phyloP scores from a whole-genome alignment of 2,329 filamentous ascomycete species.

The Lachnellula occidentalis region DNA sequence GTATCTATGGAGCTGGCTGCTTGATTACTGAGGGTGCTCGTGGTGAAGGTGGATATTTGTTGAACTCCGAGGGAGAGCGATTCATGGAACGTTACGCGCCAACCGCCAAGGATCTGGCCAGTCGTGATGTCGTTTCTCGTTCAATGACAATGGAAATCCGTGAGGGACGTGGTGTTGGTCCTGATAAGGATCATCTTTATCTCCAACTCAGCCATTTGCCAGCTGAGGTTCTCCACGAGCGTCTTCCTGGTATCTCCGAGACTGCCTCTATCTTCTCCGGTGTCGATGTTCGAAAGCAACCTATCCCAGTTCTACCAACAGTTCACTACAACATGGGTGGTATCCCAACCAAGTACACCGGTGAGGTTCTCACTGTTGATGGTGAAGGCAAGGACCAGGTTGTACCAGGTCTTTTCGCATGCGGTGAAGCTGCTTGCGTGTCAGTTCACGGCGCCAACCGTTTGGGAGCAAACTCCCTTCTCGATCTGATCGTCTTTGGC shows the following conservation, averaged over 20 bases:
- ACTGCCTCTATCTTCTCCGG: slow-evolving; percentile 95
- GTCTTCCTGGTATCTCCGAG: slow-evolving; percentile 97
- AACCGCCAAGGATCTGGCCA: slow-evolving; percentile 95
- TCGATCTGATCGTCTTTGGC: slow-evolving; percentile 96
- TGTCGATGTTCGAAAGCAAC: slow-evolving; percentile 95
- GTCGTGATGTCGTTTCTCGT: slow-evolving; percentile 91
- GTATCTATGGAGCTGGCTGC: slow-evolving; percentile 97
- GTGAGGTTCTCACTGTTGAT: slow-evolving; percentile 88
- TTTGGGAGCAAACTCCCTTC: slow-evolving; percentile 94
- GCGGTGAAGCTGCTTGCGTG: slow-evolving; percentile 94
- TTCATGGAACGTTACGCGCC: slow-evolving; percentile 99
- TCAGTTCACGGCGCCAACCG: slow-evolving; percentile 98
- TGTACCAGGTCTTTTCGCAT: slow-evolving; percentile 91
- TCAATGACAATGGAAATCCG: slow-evolving; percentile 99
- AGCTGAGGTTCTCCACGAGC: slow-evolving; percentile 85
- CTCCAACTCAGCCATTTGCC: slow-evolving; percentile 95
- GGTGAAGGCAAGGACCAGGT: slow-evolving; percentile 83
- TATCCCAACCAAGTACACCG: slow-evolving; percentile 95
- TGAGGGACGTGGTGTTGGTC: slow-evolving; percentile 91
- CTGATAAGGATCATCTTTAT: slow-evolving; percentile 98
- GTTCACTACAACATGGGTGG: slow-evolving; percentile 99
- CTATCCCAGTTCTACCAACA: slow-evolving; percentile 91
- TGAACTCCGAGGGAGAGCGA: slow-evolving; percentile 96
- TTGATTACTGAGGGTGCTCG: slow-evolving; percentile 97
- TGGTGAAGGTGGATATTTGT: slow-evolving; percentile 95